Evolutionary conservation across 345 rosid genomes (phyloP), one percentile per base, ranked within the genome.

Genomic region (Euphorbia peplus): DNA sequence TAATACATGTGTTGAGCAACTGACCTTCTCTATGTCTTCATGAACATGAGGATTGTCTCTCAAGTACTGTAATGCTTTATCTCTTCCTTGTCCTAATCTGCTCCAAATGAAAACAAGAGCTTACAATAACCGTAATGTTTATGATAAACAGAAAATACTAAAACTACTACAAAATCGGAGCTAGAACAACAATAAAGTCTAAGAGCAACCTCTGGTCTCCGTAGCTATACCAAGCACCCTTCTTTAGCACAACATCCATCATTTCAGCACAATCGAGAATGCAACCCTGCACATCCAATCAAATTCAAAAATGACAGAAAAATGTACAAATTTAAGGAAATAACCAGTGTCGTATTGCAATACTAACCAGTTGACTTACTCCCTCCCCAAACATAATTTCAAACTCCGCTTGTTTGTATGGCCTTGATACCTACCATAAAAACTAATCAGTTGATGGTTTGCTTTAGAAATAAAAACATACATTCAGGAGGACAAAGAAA

Each of bases 11-110:
- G n/a, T n/a, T n/a, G n/a, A 2, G 37, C 37, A 32, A 56, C 16
- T 12, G 29, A 93, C 98, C 97, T 89, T 93, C 76, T 91, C 97
- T 55, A 93, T 84, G 76, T 91, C 93, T 18, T 80, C 91, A 2
- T 68, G 82, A 50, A 85, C 81, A 75, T 69, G 50, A 64, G 90
- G 92, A 70, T 84, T 84, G 68, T 93, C 97, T 68, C 82, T 82
- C 81, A 91, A 81, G 73, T 86, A 86, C 25, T 93, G 98, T 66
- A 93, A 70, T 65, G 98, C 95, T 78, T 66, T 91, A 28, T 91
- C 98, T 75, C 97, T 88, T 74, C 97, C 97, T 82, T 93, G 98
- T 50, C 98, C 97, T 69, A 91, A 81, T 85, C 98, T 93, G 66
- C 60, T 35, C 47, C 41, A 67, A 60, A 70, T 21, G 47, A 13